Percentiles rank a stretch among this genome's conserved stretches.
Evolutionary conservation across 495 filamentous ascomycete species (phyloP).

Genomic region (Hyphodiscus hymeniophilus): DNA sequence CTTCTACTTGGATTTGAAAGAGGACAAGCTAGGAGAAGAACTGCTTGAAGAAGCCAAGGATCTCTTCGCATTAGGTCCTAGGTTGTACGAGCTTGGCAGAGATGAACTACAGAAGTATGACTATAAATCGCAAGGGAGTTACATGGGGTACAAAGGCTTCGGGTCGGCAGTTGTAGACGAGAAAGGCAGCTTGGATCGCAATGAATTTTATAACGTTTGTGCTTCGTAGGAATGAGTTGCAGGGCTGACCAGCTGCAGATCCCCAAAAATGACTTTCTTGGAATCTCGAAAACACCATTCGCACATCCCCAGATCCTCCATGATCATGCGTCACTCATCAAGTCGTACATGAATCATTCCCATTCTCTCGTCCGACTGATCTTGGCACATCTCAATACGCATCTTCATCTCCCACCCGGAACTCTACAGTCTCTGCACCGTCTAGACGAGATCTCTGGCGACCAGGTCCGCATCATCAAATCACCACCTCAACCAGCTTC

Average conservation of each 20-base stretch:
- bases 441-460: constrained; percentile 40
- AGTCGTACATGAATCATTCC: constrained; percentile 37
- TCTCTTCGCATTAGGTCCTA: constrained; percentile 37
- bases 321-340: constrained; percentile 31
- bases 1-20: constrained; percentile 52
- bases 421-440: constrained; percentile 43
- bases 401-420: constrained; percentile 38
- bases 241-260: constrained; percentile 15
- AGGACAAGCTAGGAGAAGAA: constrained; percentile 31
- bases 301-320: constrained; percentile 38
- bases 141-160: constrained; percentile 50
- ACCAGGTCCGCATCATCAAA: constrained; percentile 52
- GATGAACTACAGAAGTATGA: constrained; percentile 48
- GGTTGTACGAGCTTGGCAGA: constrained; percentile 39
- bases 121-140: constrained; percentile 28
- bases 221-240: constrained; percentile 2
- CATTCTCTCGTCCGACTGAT: constrained; percentile 42
- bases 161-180: constrained; percentile 43
- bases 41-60: constrained; percentile 37
- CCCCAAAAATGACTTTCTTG: constrained; percentile 47
- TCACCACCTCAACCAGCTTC: constrained; percentile 33
- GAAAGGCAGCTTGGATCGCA: constrained; percentile 44
- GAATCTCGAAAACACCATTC: constrained; percentile 29
- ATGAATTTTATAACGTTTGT: constrained; percentile 57
- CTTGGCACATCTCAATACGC: constrained; percentile 39